Evolutionary conservation across 1,284 basidiomycete genomes (phyloP).

Genomic region (Marasmius tenuissimus): DNA sequence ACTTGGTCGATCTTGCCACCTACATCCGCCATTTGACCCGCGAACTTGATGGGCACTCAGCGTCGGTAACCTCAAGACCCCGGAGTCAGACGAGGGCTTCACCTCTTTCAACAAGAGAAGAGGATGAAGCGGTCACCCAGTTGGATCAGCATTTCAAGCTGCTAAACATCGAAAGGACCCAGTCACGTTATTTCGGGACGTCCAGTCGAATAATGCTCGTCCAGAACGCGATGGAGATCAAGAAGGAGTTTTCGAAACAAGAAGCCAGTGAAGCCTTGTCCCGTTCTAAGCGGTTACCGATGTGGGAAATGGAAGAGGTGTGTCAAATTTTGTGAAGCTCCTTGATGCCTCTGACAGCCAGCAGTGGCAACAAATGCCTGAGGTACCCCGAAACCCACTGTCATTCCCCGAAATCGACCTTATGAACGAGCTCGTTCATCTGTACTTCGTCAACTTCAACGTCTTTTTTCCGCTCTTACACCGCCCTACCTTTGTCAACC

Average conservation of each 20-base stretch:
- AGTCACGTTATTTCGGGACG: conserved; percentile 52
- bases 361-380: conserved; percentile 30
- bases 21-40: conserved; percentile 13
- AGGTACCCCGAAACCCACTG: conserved; percentile 5
- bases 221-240: conserved; percentile 48
- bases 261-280: not conserved
- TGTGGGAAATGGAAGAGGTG: conserved; percentile 15
- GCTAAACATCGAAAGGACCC: conserved; percentile 18
- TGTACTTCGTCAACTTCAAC: conserved; percentile 60
- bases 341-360: not conserved
- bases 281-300: not conserved
- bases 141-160: conserved; percentile 14
- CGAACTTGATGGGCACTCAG: conserved; percentile 6
- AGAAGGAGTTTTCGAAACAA: conserved; percentile 33
- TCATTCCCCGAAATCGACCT: conserved; percentile 54
- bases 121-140: conserved; percentile 8
- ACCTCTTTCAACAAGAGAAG: not conserved
- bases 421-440: conserved; percentile 49
- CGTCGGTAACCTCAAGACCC: not conserved
- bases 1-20: conserved; percentile 11
- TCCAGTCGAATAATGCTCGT: conserved; percentile 52
- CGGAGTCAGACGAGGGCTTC: not conserved
- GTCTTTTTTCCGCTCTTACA: conserved; percentile 61
- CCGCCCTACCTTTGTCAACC: conserved; percentile 55
- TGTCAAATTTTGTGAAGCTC: conserved; percentile 1